Conservation (phyloP, 169 alveolate genomes). For the Plasmodium ovale region DNA sequence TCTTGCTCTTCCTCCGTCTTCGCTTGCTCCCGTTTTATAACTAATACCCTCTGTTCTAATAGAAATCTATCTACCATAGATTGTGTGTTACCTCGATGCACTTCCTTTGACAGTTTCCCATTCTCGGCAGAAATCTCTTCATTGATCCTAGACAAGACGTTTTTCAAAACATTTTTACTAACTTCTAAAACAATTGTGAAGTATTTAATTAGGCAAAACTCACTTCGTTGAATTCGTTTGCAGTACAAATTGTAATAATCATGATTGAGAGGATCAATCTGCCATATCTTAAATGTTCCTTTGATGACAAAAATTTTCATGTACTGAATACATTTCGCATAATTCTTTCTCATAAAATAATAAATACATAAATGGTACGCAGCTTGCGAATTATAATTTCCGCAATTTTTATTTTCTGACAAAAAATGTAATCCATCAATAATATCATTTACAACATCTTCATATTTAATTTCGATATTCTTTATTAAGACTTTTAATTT, state of each 20-base stretch:
- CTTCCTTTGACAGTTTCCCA: not conserved
- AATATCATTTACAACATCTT: constrained; percentile 71
- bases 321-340: constrained; percentile 32
- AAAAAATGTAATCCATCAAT: constrained; percentile 59
- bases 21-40: not conserved
- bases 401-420: constrained; percentile 61
- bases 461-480: constrained; percentile 50
- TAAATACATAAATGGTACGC: constrained; percentile 66
- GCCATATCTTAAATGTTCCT: constrained; percentile 62
- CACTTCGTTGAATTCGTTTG: constrained; percentile 55
- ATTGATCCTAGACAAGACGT: constrained; percentile 15
- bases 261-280: constrained; percentile 29
- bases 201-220: constrained; percentile 51
- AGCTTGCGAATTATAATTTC: constrained; percentile 65
- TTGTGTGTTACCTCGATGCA: not conserved
- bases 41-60: constrained; percentile 19
- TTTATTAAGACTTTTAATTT: constrained; percentile 68
- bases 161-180: constrained; percentile 49
- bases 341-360: constrained; percentile 59
- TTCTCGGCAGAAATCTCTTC: constrained; percentile 6
- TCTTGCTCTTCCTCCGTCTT: not conserved
- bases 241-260: constrained; percentile 65
- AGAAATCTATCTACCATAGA: constrained; percentile 6
- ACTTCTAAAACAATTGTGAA: constrained; percentile 45
- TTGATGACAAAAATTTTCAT: constrained; percentile 35